Conservation (phyloP, 352 stramenopile species). For the Pythium rishiriense region DNA sequence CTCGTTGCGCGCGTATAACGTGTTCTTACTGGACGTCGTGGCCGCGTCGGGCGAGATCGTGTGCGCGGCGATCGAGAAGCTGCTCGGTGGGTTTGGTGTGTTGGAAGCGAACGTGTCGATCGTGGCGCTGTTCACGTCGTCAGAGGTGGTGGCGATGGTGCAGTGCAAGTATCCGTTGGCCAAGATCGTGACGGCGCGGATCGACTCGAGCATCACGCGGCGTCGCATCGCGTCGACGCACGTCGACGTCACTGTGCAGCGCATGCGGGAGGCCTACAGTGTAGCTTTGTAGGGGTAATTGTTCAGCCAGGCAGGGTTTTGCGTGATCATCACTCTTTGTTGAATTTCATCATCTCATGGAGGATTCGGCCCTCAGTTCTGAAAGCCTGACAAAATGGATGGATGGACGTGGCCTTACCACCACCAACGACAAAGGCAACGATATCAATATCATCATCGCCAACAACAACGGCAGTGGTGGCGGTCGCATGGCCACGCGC, state of each 20-base stretch:
- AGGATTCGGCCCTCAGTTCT: too few relatives aligned
- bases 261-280: constrained; percentile 8
- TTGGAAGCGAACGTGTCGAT: constrained; percentile 47
- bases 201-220: constrained; percentile 20
- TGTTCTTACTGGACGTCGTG: constrained; percentile 51
- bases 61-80: constrained; percentile 30
- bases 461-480: neutral
- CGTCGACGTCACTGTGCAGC: constrained; percentile 16
- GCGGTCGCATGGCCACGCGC: neutral
- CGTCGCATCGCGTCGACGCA: constrained; percentile 12
- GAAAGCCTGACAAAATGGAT: too few relatives aligned
- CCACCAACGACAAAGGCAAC: too few relatives aligned
- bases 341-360: too few relatives aligned
- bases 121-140: constrained; percentile 40
- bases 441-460: too few relatives aligned
- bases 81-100: constrained; percentile 36
- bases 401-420: too few relatives aligned
- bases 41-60: constrained; percentile 35
- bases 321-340: too few relatives aligned
- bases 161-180: constrained; percentile 34
- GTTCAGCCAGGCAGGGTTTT: too few relatives aligned
- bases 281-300: neutral
- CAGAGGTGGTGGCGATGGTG: constrained; percentile 38
- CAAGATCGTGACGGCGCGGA: constrained; percentile 29
- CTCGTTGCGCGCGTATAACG: constrained; percentile 41